Evolutionary conservation across 2,329 filamentous ascomycete species (phyloP), one percentile per base, ranked within the genome.

Genomic region (Phoma sp.): DNA sequence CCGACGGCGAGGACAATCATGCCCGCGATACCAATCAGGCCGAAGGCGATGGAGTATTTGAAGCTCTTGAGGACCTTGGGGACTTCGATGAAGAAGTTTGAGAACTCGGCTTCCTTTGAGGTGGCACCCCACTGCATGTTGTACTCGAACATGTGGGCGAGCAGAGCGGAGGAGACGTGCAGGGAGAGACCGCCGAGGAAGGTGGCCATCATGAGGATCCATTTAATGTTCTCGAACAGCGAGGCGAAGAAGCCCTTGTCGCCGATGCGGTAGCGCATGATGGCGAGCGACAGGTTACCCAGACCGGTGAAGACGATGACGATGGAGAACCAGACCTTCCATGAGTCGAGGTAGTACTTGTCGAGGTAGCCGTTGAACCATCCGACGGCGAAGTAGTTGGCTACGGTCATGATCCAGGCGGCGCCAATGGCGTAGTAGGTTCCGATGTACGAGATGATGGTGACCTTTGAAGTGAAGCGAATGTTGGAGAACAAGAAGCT

Each of bases 51-150:
- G 51, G 82, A 88, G 74, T 84, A 89, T 78, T 88, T 91, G 81
- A 92, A 92, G 76, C 85, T 87, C 77, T 88, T 89, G 51, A 93
- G 74, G 43, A 94, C 88, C 74, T 89, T 91, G 39, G 90, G 89
- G 19, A 92, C 84, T 73, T 93, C 90, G 58, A 91, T 90, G 77
- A 92, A 93, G 77, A 94, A 94, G 77, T 92, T 91, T 43, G 88
- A 89, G 72, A 89, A 88, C 70, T 92, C 88, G 46, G 85, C 86
- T 78, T 95, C 91, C 77, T 95, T 95, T 44, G 87, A 84, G 0
- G 91, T 95, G 1, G 90, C 87, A 47, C 90, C 90, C 90, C 90
- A 94, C 2, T 84, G 86, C 88, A 93, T 93, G 76, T 94, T 83
- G 70, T 93, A 86, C 77, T 91, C 88, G 72, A 94, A 91, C 87